Evolutionary conservation across 257 asterid species (phyloP).

Genomic region (Ajuga chamaepitys): DNA sequence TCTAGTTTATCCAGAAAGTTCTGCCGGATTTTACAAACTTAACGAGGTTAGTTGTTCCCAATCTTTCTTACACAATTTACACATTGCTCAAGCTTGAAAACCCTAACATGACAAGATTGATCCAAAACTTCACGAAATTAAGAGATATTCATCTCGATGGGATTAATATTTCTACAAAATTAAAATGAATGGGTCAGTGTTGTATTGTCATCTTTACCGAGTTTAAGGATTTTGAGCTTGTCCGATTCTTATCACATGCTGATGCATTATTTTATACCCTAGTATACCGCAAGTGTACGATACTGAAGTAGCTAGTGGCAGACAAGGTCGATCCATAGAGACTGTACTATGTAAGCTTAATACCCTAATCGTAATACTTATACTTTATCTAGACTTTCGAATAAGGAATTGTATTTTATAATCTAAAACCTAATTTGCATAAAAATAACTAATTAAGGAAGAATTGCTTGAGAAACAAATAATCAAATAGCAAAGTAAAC

Average conservation of each 20-base stretch:
- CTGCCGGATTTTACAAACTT: slow-evolving; percentile 26
- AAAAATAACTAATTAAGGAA: no score
- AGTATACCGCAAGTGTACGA: no score
- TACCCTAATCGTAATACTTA: no score
- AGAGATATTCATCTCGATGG: slow-evolving; percentile 42
- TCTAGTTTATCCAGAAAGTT: slow-evolving; percentile 37
- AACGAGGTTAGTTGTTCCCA: slow-evolving; percentile 31
- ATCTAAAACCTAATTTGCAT: no score
- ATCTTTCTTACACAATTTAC: slow-evolving; percentile 21
- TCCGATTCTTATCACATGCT: slow-evolving; percentile 12
- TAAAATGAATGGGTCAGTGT: slow-evolving; percentile 33
- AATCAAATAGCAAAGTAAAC: no score
- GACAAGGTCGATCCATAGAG: no score
- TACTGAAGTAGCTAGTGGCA: no score
- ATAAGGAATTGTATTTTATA: no score
- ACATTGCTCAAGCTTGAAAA: slow-evolving; percentile 19
- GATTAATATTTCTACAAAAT: slow-evolving; percentile 35
- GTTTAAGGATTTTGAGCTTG: slow-evolving; percentile 42
- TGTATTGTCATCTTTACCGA: slow-evolving; percentile 31
- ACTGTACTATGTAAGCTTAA: no score
- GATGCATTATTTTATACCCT: no score
- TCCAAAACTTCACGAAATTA: slow-evolving; percentile 20
- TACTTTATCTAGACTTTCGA: no score
- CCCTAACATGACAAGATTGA: slow-evolving; percentile 26
- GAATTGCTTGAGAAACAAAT: no score